Base-by-base conservation (phyloP, 306 rosid genomes). In the Macrotyloma uniflorum region DNA sequence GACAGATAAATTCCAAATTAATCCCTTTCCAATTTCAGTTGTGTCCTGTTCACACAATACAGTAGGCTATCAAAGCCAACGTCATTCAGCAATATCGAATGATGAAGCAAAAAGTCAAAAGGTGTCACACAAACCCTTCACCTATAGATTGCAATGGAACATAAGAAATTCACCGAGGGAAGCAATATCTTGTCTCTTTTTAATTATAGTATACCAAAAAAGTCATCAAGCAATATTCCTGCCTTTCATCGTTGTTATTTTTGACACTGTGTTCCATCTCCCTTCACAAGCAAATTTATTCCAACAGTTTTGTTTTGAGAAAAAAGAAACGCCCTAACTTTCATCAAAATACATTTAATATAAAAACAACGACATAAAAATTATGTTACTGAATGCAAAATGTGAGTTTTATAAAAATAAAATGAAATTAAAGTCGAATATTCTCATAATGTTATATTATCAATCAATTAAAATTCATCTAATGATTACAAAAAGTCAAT, bases 341-440 rank as follows among this genome's bases (percentile, higher is more conserved):
- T 61, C 15, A 46, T 70, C 64, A 42, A 45, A 70, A 36, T 71
- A 32, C 45, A 59, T 15, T 78, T 43, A 53, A 26, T 65, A 40
- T 15, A 19, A 24, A 28, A 38, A 36, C 1, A 8, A 38, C 12
- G 3, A 38, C 43, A 9, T 38, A 8, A 9, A 38, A 8, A 9
- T 9, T 38, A 38, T 9, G 8, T 38, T 8, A 38, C 43, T 38
- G 9, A 2, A 38, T n/a, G 5, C 19, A 24, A 38, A 35, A 54
- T 35, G 23, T 13, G 4, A 72, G 26, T 50, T 42, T 42, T 11
- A 19, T 20, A 26, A 19, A 3, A 15, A 26, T 43, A 40, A 74
- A 22, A 5, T 5, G 4, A 45, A 3, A 18, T 23, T 55, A 22
- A 22, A 22, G 2, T 22, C 24, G 4, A 1, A 54, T 10, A 54